A percentile compares a stretch with the other conserved stretches of the same genome.
Conservation (phyloP, 441 rosid species). For the Macaranga tanarius region DNA sequence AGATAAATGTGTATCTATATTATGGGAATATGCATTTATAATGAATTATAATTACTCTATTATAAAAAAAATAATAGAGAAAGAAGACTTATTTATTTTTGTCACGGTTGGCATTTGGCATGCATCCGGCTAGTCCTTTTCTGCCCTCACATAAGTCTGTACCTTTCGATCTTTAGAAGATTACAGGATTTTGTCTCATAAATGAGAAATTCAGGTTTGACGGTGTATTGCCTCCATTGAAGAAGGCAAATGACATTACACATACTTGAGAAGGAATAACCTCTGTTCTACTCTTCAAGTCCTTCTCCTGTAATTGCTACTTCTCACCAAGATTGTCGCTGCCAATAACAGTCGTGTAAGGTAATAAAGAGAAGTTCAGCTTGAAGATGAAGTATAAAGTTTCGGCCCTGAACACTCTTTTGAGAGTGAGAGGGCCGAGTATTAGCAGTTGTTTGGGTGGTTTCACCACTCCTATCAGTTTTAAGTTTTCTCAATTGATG, state of each 20-base stretch:
- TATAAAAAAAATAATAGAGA: too few relatives aligned
- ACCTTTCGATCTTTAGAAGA: conserved; percentile 38
- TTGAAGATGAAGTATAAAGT: conserved; percentile 48
- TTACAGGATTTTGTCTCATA: conserved; percentile 54
- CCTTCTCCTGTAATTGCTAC: conserved; percentile 46
- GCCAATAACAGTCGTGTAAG: conserved; percentile 39
- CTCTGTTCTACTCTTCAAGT: conserved; percentile 48
- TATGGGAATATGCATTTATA: too few relatives aligned
- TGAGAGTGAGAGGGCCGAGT: conserved; percentile 50
- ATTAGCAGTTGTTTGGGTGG: conserved; percentile 50
- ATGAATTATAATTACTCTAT: too few relatives aligned
- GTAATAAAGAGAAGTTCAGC: conserved; percentile 48
- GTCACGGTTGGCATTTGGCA: too few relatives aligned
- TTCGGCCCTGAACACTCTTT: conserved; percentile 48
- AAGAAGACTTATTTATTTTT: too few relatives aligned
- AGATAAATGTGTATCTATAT: too few relatives aligned
- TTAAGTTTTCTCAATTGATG: conserved; percentile 48
- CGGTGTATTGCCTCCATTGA: conserved; percentile 44
- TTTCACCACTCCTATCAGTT: conserved; percentile 53
- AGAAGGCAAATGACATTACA: conserved; percentile 65
- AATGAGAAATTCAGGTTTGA: conserved; percentile 58
- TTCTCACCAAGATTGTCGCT: conserved; percentile 45
- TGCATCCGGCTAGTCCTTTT: too few relatives aligned
- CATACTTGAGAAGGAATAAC: conserved; percentile 54
- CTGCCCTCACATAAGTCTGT: too few relatives aligned